These are phyloP conservation scores for Vaccinium vitisidaea DNA, from an alignment of 148 eudicot genomes.

Conservation along the genomic window DNA sequence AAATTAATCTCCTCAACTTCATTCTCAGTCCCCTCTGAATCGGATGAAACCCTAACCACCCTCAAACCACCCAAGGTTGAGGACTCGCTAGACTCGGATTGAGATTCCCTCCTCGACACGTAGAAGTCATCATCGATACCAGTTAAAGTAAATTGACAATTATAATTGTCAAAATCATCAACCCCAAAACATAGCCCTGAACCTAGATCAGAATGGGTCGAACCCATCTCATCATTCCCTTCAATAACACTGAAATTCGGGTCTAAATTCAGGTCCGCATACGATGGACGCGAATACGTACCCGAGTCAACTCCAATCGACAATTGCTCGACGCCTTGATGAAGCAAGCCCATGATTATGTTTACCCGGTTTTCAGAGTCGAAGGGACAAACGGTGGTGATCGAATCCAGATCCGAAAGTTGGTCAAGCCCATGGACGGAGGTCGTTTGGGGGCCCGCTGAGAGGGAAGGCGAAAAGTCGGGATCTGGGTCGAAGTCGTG, in stretches of 20 bases:
- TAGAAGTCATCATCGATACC: slow-evolving; percentile 50
- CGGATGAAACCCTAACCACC: slow-evolving; percentile 34
- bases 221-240: slow-evolving; percentile 30
- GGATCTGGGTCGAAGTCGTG: slow-evolving; percentile 25
- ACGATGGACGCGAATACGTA: neutral
- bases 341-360: slow-evolving; percentile 49
- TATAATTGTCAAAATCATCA: slow-evolving; percentile 18
- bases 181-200: slow-evolving; percentile 34
- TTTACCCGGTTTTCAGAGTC: slow-evolving; percentile 55
- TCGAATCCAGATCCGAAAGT: slow-evolving; percentile 13
- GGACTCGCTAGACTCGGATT: slow-evolving; percentile 25
- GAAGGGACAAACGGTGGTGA: slow-evolving; percentile 11
- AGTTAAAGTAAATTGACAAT: slow-evolving; percentile 40
- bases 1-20: slow-evolving; percentile 24
- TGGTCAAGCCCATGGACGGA: neutral
- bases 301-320: slow-evolving; percentile 15
- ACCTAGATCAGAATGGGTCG: slow-evolving; percentile 36
- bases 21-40: slow-evolving; percentile 29
- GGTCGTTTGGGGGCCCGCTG: slow-evolving; percentile 7
- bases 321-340: slow-evolving; percentile 56
- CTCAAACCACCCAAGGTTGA: slow-evolving; percentile 32
- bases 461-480: slow-evolving; percentile 10
- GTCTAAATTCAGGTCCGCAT: slow-evolving; percentile 26
- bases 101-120: slow-evolving; percentile 36
- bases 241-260: slow-evolving; percentile 31